Conservation (phyloP, 805 yeast genomes). For the Yamadazyma scolyti region DNA sequence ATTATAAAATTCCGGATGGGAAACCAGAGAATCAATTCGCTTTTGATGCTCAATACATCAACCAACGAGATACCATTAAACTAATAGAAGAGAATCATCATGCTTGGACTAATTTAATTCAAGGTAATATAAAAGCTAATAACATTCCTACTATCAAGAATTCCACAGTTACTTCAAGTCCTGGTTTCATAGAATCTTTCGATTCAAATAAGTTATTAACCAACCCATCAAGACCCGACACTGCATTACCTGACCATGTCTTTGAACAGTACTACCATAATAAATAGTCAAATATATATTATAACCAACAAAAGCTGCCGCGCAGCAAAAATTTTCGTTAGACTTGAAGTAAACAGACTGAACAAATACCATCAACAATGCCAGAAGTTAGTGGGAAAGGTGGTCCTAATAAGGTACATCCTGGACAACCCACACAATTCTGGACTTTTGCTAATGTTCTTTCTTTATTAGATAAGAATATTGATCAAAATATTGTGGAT, state of each 20-base stretch:
- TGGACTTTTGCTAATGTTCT: constrained; percentile 42
- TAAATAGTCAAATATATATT: not conserved
- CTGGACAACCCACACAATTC: constrained; percentile 30
- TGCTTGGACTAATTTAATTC: constrained; percentile 77
- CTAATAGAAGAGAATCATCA: constrained; percentile 77
- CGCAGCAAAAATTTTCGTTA: no score
- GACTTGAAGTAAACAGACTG: no score
- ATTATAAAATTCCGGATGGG: constrained; percentile 97
- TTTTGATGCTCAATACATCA: constrained; percentile 90
- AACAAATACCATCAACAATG: no score
- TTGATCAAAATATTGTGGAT: constrained; percentile 28
- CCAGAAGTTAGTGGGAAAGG: constrained; percentile 5
- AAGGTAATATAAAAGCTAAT: constrained; percentile 47
- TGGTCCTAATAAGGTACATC: constrained; percentile 12
- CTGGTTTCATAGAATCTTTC: constrained; percentile 20
- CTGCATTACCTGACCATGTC: constrained; percentile 8
- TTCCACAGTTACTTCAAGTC: constrained; percentile 29
- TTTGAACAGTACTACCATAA: constrained; percentile 3
- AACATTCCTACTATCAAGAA: constrained; percentile 34
- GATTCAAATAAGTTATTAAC: constrained; percentile 1
- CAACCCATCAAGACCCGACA: not conserved
- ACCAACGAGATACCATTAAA: constrained; percentile 81
- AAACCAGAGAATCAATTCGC: constrained; percentile 96
- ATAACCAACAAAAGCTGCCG: no score
- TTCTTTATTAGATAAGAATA: constrained; percentile 24